Evolutionary conservation across 768 basidiomycete genomes (phyloP), one percentile per base, ranked within the genome.

Genomic region (Cystofilobasidium macerans): DNA sequence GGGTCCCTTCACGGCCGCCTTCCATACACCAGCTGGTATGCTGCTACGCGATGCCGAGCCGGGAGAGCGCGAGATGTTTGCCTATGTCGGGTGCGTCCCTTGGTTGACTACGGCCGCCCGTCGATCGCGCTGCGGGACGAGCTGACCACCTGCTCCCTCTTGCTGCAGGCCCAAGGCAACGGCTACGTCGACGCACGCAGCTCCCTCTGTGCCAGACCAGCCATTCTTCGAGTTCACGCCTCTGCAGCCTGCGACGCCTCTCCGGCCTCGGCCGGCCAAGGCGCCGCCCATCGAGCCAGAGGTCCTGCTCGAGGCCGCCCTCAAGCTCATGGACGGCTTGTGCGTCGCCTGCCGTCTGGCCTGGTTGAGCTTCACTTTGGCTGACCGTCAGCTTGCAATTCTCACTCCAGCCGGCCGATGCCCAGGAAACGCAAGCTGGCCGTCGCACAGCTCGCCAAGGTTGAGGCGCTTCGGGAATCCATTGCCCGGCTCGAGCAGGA

Each of bases 291-390:
- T 47, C 38, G 58, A 60, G 20, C 65, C 65, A 1, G 65, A 67
- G 14, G 53, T 67, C 6, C 53, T 67, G 12, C 54, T 67, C 24
- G 53, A 48, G 18, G 60, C 60, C 6, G 65, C 65, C 14, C 28
- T 67, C 28, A 67, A 67, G 53, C 59, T 67, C n/a, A 59, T 67
- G 18, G 65, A 67, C 43, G 65, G 60, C 22, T 67, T 61, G 65
- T 67, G 60, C 61, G 65, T 67, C 18, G 2, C 30, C 30, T 24
- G 3, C 20, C 14, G 12, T 30, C 40, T n/a, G 26, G 6, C 40
- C 20, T 22, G 11, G 20, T 26, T 47, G 35, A 22, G 28, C 32
- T 26, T 53, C 1, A 56, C 45, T 56, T 7, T 14, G 38, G 12
- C 4, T 53, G 20, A 48, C 8, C 20, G 22, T 7, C 28, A 32